Conservation (phyloP, 2,329 filamentous ascomycete species). For the Sarocladium strictum region DNA sequence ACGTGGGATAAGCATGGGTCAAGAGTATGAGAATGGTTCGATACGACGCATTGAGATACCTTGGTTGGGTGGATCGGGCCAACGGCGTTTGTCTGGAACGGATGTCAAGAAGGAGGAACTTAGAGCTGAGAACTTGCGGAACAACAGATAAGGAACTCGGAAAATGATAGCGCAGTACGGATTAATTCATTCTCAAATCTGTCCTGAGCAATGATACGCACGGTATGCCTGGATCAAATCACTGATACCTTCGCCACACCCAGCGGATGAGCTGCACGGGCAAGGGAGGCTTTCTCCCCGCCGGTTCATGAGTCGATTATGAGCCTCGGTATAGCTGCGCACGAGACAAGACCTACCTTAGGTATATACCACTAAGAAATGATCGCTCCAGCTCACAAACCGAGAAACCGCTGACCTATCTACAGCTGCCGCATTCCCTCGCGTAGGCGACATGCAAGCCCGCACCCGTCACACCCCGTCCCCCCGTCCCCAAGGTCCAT, state of each 20-base stretch:
- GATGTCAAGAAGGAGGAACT: neutral
- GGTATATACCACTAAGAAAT: neutral
- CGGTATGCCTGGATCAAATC: too few species aligned
- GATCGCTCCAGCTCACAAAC: neutral
- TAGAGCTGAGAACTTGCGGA: neutral
- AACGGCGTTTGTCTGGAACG: neutral
- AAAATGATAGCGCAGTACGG: neutral
- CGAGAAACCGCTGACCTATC: neutral
- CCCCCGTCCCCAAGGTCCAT: neutral
- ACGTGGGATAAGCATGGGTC: neutral
- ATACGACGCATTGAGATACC: slow-evolving; percentile 4
- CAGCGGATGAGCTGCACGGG: too few species aligned
- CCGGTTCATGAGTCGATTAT: neutral
- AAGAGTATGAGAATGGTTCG: neutral
- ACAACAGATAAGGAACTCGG: neutral
- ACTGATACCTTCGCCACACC: too few species aligned
- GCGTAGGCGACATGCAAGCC: neutral
- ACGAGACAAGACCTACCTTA: neutral
- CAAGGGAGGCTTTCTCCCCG: too few species aligned
- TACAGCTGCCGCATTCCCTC: neutral
- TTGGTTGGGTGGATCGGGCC: neutral
- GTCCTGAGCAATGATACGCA: neutral
- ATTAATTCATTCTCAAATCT: neutral
- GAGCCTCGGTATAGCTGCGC: neutral
- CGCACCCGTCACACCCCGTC: too few species aligned